Evolutionary conservation across 2,329 filamentous ascomycete genomes (phyloP).

Genomic region (Aureobasidium sp.): DNA sequence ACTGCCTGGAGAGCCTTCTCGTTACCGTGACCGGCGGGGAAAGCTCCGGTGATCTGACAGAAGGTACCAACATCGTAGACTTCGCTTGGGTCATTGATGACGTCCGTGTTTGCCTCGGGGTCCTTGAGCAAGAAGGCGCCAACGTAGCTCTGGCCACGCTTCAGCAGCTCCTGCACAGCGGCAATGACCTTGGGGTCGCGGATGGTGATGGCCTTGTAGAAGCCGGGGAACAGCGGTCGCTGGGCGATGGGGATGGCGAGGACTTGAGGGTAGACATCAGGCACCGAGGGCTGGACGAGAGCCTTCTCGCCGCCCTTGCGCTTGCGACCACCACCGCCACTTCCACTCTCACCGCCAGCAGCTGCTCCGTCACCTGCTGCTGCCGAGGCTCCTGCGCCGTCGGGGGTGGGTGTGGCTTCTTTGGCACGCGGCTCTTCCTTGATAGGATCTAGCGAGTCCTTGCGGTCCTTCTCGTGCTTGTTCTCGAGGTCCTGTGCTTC

Average conservation of each 20-base stretch:
- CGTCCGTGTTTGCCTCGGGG: slow-evolving; percentile 85
- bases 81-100: slow-evolving; percentile 83
- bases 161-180: slow-evolving; percentile 93
- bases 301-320: slow-evolving; percentile 39
- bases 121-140: slow-evolving; percentile 97
- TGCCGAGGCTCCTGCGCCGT: slow-evolving; percentile 25
- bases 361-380: slow-evolving; percentile 49
- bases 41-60: slow-evolving; percentile 93
- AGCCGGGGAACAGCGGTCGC: slow-evolving; percentile 88
- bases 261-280: slow-evolving; percentile 94
- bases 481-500: slow-evolving; percentile 32
- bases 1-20: slow-evolving; percentile 78
- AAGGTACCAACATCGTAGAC: slow-evolving; percentile 96
- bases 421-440: slow-evolving; percentile 43
- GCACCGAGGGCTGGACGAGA: slow-evolving; percentile 79
- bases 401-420: slow-evolving; percentile 46
- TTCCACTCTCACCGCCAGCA: slow-evolving; percentile 42
- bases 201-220: slow-evolving; percentile 98
- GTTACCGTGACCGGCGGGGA: slow-evolving; percentile 74
- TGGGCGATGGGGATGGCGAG: slow-evolving; percentile 95
- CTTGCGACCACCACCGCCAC: slow-evolving; percentile 63
- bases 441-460: slow-evolving; percentile 36
- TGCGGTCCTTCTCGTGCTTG: slow-evolving; percentile 38
- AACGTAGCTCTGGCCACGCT: slow-evolving; percentile 92
- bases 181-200: slow-evolving; percentile 84